Evolutionary conservation across 2,329 filamentous ascomycete species (phyloP), one percentile per base, ranked within the genome.

Genomic region (Arthrobotrys musiformis): DNA sequence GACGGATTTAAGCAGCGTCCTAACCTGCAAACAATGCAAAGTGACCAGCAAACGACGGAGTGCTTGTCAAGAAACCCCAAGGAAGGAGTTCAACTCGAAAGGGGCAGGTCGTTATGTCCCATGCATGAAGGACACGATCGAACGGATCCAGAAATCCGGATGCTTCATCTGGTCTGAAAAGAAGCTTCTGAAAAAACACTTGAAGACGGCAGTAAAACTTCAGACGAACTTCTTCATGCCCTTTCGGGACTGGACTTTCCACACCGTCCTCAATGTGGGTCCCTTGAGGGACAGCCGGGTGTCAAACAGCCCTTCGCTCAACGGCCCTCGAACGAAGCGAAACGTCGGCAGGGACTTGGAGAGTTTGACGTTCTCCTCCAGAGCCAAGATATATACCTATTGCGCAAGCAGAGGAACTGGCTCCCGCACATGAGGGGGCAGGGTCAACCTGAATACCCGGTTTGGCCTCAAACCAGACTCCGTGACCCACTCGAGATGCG

Each of bases 251-350:
- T 62, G 58, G 58, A 44, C 40, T 24, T 62, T 62, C 58, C 33
- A 40, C 19, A 15, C 54, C 33, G 52, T 40, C 17, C 9, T 19
- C 33, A 40, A 28, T 22, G 54, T 58, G 54, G 54, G 54, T 58
- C 54, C 13, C 17, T 58, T 24, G 54, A 62, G 22, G 26, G 58
- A 46, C 30, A 62, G 13, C 37, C 19, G 22, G 58, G 58, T 44
- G 58, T 30, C 24, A 62, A 62, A 62, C 13, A 6, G 37, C 58
- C 30, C 58, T 22, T 46, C 40, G 40, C 24, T 62, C 37, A 46
- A 30, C 58, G 37, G 58, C 58, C 54, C 58, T 72, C 68, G 58
- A 72, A 72, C 68, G 42, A 72, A 46, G 68, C 68, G 58, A 72
- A 72, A 72, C 68, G 35, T 40, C 33, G 54, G 19, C 54, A 58